phyloP scores from a whole-genome alignment of 2,329 filamentous ascomycete genomes.

The Verticillium nonalfalfae region DNA sequence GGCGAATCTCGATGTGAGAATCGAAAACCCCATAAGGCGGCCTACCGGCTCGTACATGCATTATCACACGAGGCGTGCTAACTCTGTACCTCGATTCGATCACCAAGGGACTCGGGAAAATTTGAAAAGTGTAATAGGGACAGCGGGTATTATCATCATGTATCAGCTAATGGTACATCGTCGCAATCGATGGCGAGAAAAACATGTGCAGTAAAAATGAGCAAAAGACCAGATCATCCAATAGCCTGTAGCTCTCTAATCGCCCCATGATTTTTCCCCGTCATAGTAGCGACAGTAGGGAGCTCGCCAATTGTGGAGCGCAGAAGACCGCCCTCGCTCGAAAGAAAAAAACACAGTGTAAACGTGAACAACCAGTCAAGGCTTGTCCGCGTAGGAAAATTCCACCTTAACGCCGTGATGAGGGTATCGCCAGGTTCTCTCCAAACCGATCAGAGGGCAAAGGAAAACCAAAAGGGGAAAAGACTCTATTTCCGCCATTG shows the following conservation, averaged over 20 bases:
- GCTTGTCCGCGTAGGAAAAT: conserved; percentile 1
- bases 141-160: not conserved
- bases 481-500: not conserved
- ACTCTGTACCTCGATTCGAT: not conserved
- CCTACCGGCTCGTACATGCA: too few species aligned
- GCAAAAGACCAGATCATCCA: not conserved
- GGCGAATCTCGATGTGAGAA: too few species aligned
- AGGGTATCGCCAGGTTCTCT: conserved; percentile 13
- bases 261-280: not conserved
- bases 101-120: not conserved
- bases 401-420: conserved; percentile 8
- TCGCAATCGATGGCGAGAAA: not conserved
- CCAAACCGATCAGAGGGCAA: conserved; percentile 1
- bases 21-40: too few species aligned
- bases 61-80: too few species aligned
- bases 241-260: not conserved
- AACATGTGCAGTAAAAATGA: not conserved
- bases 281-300: not conserved
- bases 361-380: not conserved
- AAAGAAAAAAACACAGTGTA: not conserved
- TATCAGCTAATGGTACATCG: not conserved
- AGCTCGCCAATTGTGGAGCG: not conserved
- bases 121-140: not conserved
- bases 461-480: not conserved
- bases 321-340: not conserved